These are phyloP conservation scores for Aspergillus hiratsukae DNA, from an alignment of 2,329 filamentous ascomycete genomes.

Conservation along the genomic window DNA sequence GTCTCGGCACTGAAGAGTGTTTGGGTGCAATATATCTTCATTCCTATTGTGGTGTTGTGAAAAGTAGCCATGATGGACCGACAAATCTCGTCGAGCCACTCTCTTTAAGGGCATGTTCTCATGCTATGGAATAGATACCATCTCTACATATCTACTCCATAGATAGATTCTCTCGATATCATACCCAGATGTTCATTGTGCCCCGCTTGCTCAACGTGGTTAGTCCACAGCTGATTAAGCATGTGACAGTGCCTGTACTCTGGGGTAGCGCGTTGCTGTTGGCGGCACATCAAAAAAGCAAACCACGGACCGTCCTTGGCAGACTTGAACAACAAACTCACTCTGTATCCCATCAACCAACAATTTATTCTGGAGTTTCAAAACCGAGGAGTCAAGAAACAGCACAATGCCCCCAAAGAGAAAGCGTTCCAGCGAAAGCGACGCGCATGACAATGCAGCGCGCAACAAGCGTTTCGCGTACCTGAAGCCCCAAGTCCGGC, in stretches of 20 bases:
- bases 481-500: slow-evolving; percentile 38
- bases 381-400: neutral
- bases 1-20: neutral
- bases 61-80: neutral
- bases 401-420: slow-evolving; percentile 19
- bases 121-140: neutral
- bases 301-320: neutral
- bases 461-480: slow-evolving; percentile 33
- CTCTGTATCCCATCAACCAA: neutral
- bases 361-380: neutral
- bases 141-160: neutral
- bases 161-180: neutral
- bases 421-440: slow-evolving; percentile 23
- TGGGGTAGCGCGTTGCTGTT: neutral
- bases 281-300: neutral
- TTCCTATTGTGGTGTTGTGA: neutral
- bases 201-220: neutral
- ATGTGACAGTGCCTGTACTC: neutral
- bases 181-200: neutral
- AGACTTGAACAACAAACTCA: neutral
- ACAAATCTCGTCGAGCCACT: neutral
- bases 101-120: no score
- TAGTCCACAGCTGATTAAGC: neutral
- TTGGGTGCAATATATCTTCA: neutral
- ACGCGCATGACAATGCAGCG: slow-evolving; percentile 12